Evolutionary conservation across 495 filamentous ascomycete species (phyloP).

Genomic region (Penicillium waksmanii): DNA sequence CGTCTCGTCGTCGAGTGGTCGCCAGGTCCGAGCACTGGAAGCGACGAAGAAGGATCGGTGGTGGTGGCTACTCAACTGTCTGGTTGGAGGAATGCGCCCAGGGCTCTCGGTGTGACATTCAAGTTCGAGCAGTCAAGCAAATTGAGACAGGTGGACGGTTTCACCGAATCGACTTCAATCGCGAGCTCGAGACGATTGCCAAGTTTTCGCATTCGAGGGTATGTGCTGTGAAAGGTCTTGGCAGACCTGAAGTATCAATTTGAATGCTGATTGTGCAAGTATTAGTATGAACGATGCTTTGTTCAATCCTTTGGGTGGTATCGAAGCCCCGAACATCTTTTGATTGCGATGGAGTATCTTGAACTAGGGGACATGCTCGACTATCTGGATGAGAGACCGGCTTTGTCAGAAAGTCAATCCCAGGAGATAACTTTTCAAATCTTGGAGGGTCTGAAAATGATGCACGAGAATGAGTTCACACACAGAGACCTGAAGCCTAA

Average conservation of each 20-base stretch:
- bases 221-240: neutral
- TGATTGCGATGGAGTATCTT: conserved; percentile 45
- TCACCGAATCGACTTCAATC: neutral
- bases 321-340: conserved; percentile 27
- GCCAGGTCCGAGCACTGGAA: conserved; percentile 2
- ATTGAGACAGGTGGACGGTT: neutral
- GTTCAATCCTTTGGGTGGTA: conserved; percentile 52
- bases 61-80: neutral
- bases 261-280: conserved; percentile 54
- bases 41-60: neutral
- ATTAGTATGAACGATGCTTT: conserved; percentile 60
- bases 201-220: conserved; percentile 6
- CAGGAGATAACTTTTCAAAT: conserved; percentile 44
- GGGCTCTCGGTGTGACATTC: neutral
- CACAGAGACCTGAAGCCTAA: conserved; percentile 57
- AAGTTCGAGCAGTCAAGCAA: conserved; percentile 8
- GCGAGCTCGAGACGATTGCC: neutral
- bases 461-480: conserved; percentile 52
- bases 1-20: neutral
- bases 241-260: neutral
- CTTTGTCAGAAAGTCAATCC: conserved; percentile 42
- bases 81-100: neutral
- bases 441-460: conserved; percentile 45
- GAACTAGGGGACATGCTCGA: conserved; percentile 25
- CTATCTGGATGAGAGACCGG: conserved; percentile 17